Percentiles rank a stretch among this genome's conserved stretches.
Conservation (phyloP, 331 rosid species). For the Phaseolus coccineus region DNA sequence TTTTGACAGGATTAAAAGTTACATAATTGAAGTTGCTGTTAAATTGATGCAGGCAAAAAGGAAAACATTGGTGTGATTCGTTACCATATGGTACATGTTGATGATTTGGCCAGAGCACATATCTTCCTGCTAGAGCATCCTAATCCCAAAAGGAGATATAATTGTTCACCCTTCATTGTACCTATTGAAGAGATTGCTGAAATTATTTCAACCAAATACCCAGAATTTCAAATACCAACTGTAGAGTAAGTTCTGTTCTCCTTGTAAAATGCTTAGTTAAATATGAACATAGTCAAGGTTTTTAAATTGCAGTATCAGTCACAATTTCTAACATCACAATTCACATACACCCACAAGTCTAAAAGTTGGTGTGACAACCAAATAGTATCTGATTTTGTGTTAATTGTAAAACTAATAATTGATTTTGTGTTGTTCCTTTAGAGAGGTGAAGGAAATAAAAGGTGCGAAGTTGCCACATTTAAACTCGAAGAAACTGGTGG, state of each 20-base stretch:
- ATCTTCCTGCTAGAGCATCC: slow-evolving; percentile 69
- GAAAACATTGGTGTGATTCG: background rate
- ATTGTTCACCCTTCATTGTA: slow-evolving; percentile 43
- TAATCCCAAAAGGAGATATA: slow-evolving; percentile 70
- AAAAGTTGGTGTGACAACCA: background rate
- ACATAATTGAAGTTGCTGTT: background rate
- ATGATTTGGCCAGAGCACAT: slow-evolving; percentile 71
- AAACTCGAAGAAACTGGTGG: slow-evolving; percentile 63
- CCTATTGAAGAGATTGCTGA: slow-evolving; percentile 33
- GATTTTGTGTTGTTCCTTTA: slow-evolving; percentile 18
- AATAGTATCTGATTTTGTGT: background rate
- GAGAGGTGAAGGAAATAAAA: slow-evolving; percentile 50
- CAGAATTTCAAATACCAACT: slow-evolving; percentile 53
- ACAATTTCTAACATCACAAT: no score
- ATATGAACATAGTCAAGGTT: background rate
- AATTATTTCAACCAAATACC: slow-evolving; percentile 47
- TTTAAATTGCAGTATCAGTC: background rate
- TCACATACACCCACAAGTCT: no score
- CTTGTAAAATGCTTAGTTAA: background rate
- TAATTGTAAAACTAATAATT: slow-evolving; percentile 8
- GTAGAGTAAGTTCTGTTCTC: slow-evolving; percentile 52
- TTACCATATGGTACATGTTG: slow-evolving; percentile 60
- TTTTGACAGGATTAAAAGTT: no score
- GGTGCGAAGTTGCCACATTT: slow-evolving; percentile 26
- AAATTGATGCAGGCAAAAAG: slow-evolving; percentile 30